Evolutionary conservation across 495 filamentous ascomycete genomes (phyloP), one percentile per base, ranked within the genome.

Genomic region (Hypoxylon cercidicola): DNA sequence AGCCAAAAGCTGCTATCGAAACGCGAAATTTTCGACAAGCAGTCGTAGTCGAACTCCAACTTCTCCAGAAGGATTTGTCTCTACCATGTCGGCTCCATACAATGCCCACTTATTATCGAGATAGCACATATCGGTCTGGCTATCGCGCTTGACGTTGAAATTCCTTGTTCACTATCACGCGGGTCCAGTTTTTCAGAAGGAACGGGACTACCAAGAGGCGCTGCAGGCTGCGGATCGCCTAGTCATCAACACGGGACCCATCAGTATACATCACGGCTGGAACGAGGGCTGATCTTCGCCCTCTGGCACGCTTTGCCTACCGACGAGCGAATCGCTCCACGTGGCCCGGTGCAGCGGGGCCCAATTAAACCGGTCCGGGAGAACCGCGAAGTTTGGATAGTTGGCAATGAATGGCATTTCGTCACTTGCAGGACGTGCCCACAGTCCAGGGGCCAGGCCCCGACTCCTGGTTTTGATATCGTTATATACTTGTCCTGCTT

Each of bases 361-460:
- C 40, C 40, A 43, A 43, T 43, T 43, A 43, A 40, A 43, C 16
- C 16, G 40, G 16, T 43, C 40, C 40, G 13, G 40, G 16, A 43
- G n/a, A 18, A 18, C 15, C 1, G 40, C 3, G 9, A 10, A 18
- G 40, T 43, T 43, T 43, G 40, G 40, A 9, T 18, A 43, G 9
- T 16, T 10, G 30, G 3, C 30, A 10, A 9, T 18, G 20, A 18
- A 16, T 10, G 30, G 3, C 30, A 10, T 32, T 32, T 11, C 30
- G 30, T 32, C 30, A 32, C 30, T 32, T 32, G 30, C 30, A 32
- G 30, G 30, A 10, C 30, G 4, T 15, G 10, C 15, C 37, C 37
- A 40, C 15, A n/a, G 12, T n/a, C 37, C 37, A 40, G 30, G 30
- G 30, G 30, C 30, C 30, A 32, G 30, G 30, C 30, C 30, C 25